These are phyloP conservation scores for Chytriomyces sp. DNA, from an alignment of 192 early-diverging fungal species.

Conservation along the genomic window DNA sequence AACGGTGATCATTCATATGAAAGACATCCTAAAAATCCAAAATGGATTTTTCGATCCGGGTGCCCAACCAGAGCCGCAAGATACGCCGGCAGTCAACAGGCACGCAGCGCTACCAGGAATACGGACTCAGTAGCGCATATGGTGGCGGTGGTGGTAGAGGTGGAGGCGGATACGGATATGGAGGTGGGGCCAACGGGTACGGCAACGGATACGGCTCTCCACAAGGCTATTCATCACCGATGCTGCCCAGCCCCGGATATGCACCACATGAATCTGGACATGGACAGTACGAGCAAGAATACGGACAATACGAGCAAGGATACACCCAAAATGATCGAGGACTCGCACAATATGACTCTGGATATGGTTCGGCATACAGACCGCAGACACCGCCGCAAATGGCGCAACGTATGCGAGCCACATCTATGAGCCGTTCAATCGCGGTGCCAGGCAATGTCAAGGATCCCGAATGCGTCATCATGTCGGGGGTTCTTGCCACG, in stretches of 20 bases:
- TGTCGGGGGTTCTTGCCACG: not conserved
- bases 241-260: too few relatives aligned
- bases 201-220: not conserved
- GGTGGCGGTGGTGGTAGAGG: not conserved
- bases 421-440: too few relatives aligned
- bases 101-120: not conserved
- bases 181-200: not conserved
- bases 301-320: too few relatives aligned
- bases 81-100: not conserved
- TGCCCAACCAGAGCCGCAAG: not conserved
- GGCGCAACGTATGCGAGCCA: too few relatives aligned
- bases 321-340: too few relatives aligned
- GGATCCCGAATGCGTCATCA: not conserved
- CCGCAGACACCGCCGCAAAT: not conserved
- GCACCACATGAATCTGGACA: too few relatives aligned
- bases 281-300: too few relatives aligned
- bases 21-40: too few relatives aligned
- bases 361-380: not conserved
- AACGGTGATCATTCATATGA: too few relatives aligned
- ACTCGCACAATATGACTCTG: too few relatives aligned
- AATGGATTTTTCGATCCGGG: not conserved
- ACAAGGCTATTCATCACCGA: not conserved
- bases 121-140: not conserved
- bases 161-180: not conserved
- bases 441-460: too few relatives aligned